Base-by-base conservation (phyloP, 352 stramenopile species). In the Phytophthora sansomeana region DNA sequence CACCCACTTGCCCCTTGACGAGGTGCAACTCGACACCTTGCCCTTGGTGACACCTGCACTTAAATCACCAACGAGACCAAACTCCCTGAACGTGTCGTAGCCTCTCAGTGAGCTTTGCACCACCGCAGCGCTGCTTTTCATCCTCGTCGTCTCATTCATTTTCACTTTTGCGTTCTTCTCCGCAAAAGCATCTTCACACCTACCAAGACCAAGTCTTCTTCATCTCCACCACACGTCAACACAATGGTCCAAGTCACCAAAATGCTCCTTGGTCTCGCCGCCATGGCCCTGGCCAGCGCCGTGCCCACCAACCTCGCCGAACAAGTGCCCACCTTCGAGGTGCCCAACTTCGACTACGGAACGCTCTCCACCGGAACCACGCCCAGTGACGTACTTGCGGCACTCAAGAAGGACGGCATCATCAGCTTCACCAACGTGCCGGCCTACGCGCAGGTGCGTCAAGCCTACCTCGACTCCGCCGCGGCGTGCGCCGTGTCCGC, bases 361-460 rank as follows among this genome's bases (percentile, higher is more conserved):
- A 72, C 75, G 9, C 69, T 91, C 13, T 53, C 53, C 19, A 63
- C 32, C 19, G 63, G 53, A 66, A 54, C 72, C 58, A 80, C 63
- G 41, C 72, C 80, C 21, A 39, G 59, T n/a, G 41, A 69, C 24
- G 54, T 91, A 44, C 74, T 92, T 48, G 32, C 47, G 2, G 80
- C 80, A 11, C 81, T 94, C 56, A 78, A 89, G 66, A 62, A 68
- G 21, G 80, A 91, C 54, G 85, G 85, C 30, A 92, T 92, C 78
- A 64, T 94, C 51, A 78, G 70, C 39, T 66, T 94, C 42, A 68
- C 64, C 44, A 90, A 91, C 67, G 75, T 94, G 17, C 81, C 82
- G 4, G 58, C 58, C 29, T 93, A 84, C 70, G 46, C 74, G 0
- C 35, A 70, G 2, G 60, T 78, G 8, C 80, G 83, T 9, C 63